Base-by-base conservation (phyloP, 495 filamentous ascomycete genomes). In the Copromyces sp. region DNA sequence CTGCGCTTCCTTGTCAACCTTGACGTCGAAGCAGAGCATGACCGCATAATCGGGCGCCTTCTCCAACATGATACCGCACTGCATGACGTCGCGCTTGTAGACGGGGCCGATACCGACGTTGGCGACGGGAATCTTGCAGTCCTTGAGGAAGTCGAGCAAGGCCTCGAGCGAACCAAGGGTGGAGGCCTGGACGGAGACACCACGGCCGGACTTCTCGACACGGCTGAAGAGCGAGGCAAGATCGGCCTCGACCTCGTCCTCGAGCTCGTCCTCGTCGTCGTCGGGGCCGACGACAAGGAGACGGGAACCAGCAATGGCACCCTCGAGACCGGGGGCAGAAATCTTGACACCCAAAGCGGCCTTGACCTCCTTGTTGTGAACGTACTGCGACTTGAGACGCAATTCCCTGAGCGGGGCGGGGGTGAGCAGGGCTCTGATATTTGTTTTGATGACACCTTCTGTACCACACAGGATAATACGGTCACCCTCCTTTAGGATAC, bases 11-110 rank as follows among this genome's bases (percentile, higher is more conserved):
- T 97, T 98, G 82, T 99, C 96, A 32, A 99, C 92, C 85, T 97
- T 97, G 81, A 99, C 96, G 79, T 99, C 96, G 86, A 99, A 99
- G 81, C 96, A 98, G 24, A 99, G 90, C 96, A 99, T 99, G 80
- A 98, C 94, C 35, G 96, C 96, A 74, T 90, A 96, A 80, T 99
- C 95, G 77, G 93, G 94, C 61, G 90, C 89, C 83, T 98, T 98
- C 84, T 99, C 96, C 73, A 98, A 84, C 96, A 99, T 99, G 70
- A 91, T 92, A 75, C 93, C 95, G 47, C 92, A 93, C 81, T 95
- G 94, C 89, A 98, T 95, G 70, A 99, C 93, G 83, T 99, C 96
- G 76, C 96, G 94, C 87, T 97, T 98, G 88, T 90, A 98, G 61
- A 99, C 95, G 35, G 96, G 96, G 47, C 96, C 96, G 78, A 99